Evolutionary conservation across 1,284 basidiomycete species (phyloP), one percentile per base, ranked within the genome.

Genomic region (Pterula multifida): DNA sequence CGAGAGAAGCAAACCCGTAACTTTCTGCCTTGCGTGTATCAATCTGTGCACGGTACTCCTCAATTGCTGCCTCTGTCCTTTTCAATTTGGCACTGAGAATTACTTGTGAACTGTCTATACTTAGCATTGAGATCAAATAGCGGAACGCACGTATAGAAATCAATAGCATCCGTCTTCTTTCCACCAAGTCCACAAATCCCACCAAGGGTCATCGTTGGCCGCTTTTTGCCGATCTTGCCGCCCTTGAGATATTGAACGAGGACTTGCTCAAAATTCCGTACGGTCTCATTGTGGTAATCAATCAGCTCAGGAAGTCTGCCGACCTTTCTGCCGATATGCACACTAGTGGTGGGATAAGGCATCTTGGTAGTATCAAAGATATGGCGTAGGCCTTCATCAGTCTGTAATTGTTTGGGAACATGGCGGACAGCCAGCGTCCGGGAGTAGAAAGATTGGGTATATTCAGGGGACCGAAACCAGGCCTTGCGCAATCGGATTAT

Each of bases 1-100:
- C 91, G 81, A 96, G 88, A 21, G 90, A 92, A 2, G 92, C 90
- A 63, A 95, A 95, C 13, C 90, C 93, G 64, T 93, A 95, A 61
- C 80, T 89, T 66, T 95, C 90, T 1, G 90, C 76, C 63, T 86
- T 86, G 53, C 81, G 75, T 15, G 72, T 75, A 60, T 89, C 81
- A 52, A 90, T 85, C 55, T 85, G 76, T 22, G 68, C 65, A 22
- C 90, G 81, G 59, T 85, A 84, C 49, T 82, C 76, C 54, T 94
- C 87, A 48, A 97, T 87, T 3, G 84, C 76, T 52, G 71, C 77
- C 66, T 84, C 91, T 19, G 81, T 88, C 36, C 83, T 79, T 61
- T 81, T 78, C 15, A 89, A 71, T 61, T 84, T 87, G 28, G 73
- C 73, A 39, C 83, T 87, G 49, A 49, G 17, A 23, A 36, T 45